Base-by-base conservation (phyloP, 805 yeast genomes). In the Lachancea quebecensis region DNA sequence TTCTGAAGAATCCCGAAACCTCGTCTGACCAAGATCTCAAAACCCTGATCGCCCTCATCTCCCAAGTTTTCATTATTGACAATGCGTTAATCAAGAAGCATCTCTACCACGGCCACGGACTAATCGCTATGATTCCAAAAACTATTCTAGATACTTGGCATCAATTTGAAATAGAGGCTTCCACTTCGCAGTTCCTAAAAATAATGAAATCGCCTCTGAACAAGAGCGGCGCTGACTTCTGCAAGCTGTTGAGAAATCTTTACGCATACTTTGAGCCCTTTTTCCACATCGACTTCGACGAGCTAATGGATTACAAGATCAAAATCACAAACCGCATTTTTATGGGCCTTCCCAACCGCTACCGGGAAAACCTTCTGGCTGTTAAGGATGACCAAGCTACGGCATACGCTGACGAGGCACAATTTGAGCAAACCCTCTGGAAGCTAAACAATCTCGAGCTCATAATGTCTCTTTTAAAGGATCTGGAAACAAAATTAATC, bases 71-170 rank as follows among this genome's bases (percentile, higher is more conserved):
- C 45, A 47, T 57, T 9, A 68, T 69, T 14, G 74, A 71, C 44
- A 58, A 62, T 27, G 53, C 55, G 14, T 41, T 77, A 33, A 60
- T 63, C 15, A 56, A 54, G 4, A 69, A 69, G 49, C 61, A 71
- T 59, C 64, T 72, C 62, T 65, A 79, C 70, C 51, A 70, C 54
- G 68, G 53, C 12, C 51, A 43, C 50, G 71, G 71, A 35, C 57
- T 51, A 49, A 66, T 42, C 3, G 56, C 66, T 4, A 54, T 55
- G 39, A 59, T 57, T 16, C 54, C 57, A 10, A 42, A 46, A 1
- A 60, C 60, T n/a, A 51, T 61, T 2, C 66, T 71, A 41, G 71
- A 69, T 33, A 60, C 62, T 14, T 74, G 82, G 81, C 60, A 79
- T 1, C 60, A 61, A 7, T 67, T 74, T 51, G 83, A 79, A 53